Evolutionary conservation across 805 yeast genomes (phyloP).

Genomic region (Yamadazyma takamatsuzukensis): DNA sequence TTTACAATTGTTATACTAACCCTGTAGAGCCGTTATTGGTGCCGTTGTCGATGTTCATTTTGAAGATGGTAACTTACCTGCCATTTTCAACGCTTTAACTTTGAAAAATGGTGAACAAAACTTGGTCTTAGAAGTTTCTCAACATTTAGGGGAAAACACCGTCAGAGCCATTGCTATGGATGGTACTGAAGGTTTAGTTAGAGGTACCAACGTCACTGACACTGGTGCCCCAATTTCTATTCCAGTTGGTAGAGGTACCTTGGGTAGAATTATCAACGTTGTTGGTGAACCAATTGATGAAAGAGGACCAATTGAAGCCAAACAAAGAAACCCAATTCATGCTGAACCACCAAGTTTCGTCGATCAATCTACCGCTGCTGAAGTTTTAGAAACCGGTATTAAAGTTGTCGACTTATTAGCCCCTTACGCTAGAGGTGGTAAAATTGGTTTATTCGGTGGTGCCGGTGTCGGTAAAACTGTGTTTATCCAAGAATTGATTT

Average conservation of each 20-base stretch:
- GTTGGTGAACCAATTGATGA: constrained; percentile 99
- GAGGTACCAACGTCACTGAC: constrained; percentile 89
- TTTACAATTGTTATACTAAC: constrained; percentile 23
- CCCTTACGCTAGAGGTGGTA: constrained; percentile 99
- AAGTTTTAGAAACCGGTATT: constrained; percentile 98
- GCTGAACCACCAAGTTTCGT: constrained; percentile 96
- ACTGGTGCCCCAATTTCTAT: constrained; percentile 98
- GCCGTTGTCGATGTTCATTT: constrained; percentile 99
- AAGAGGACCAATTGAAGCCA: constrained; percentile 96
- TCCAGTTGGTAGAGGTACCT: constrained; percentile 98
- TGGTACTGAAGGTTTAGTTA: constrained; percentile 99
- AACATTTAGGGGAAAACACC: constrained; percentile 99
- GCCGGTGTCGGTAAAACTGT: constrained; percentile 99
- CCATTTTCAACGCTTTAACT: constrained; percentile 94
- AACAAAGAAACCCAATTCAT: constrained; percentile 95
- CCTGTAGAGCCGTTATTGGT: constrained; percentile 88
- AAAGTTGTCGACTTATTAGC: constrained; percentile 99
- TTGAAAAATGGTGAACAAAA: constrained; percentile 74
- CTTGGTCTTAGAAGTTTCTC: constrained; percentile 96
- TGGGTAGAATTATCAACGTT: constrained; percentile 98
- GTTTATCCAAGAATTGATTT: constrained; percentile 98
- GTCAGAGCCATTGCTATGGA: constrained; percentile 99
- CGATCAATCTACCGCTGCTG: constrained; percentile 97
- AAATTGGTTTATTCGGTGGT: constrained; percentile 99
- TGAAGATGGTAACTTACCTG: constrained; percentile 96